These are phyloP conservation scores for Penicillium thymicola DNA, from an alignment of 2,329 filamentous ascomycete species.

Conservation along the genomic window DNA sequence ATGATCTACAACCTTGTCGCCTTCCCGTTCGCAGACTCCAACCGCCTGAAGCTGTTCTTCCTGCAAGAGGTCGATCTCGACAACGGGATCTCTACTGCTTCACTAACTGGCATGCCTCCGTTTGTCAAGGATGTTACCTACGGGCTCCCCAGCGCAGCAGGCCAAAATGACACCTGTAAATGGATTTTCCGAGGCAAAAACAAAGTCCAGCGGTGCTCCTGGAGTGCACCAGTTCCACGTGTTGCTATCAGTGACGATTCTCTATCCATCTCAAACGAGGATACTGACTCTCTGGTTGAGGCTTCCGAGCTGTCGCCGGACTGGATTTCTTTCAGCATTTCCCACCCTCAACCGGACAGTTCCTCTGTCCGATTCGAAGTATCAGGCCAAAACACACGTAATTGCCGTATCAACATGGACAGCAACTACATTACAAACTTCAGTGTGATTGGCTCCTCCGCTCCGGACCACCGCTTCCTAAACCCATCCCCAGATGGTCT, in stretches of 20 bases:
- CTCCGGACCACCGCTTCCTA: slow-evolving; percentile 63
- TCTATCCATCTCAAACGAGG: background rate
- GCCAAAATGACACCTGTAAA: slow-evolving; percentile 57
- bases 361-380: slow-evolving; percentile 61
- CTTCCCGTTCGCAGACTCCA: slow-evolving; percentile 80
- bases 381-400: slow-evolving; percentile 70
- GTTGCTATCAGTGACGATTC: slow-evolving; percentile 50
- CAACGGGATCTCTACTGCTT: slow-evolving; percentile 65
- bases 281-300: background rate
- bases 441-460: slow-evolving; percentile 59
- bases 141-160: slow-evolving; percentile 67
- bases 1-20: slow-evolving; percentile 80
- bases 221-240: slow-evolving; percentile 64
- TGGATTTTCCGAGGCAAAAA: slow-evolving; percentile 8
- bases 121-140: slow-evolving; percentile 66
- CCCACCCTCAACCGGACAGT: slow-evolving; percentile 40
- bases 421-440: slow-evolving; percentile 61
- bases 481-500: slow-evolving; percentile 61
- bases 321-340: slow-evolving; percentile 67
- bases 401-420: slow-evolving; percentile 72
- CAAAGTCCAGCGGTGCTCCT: slow-evolving; percentile 60
- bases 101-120: slow-evolving; percentile 64
- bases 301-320: slow-evolving; percentile 44
- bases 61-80: slow-evolving; percentile 77
- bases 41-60: slow-evolving; percentile 84